A percentile compares a stretch with the other conserved stretches of the same genome.
phyloP scores from a whole-genome alignment of 768 basidiomycete genomes.

The Mycena filopes region DNA sequence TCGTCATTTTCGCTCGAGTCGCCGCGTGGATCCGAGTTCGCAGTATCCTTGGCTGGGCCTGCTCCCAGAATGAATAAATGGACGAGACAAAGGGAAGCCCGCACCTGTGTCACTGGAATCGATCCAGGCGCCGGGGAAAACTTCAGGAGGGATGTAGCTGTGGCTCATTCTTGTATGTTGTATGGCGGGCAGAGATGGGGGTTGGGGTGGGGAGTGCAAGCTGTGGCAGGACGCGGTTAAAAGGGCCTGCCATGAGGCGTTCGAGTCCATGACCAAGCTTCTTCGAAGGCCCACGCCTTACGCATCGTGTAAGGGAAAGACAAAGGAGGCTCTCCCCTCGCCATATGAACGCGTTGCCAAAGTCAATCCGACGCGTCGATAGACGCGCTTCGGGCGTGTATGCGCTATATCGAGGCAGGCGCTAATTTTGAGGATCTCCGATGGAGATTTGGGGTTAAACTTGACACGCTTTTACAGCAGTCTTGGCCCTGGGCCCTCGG shows the following conservation, averaged over 20 bases:
- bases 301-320: too few species aligned
- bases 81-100: constrained; percentile 12
- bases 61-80: too few species aligned
- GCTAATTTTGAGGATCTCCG: constrained; percentile 13
- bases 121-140: constrained; percentile 24
- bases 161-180: constrained; percentile 18
- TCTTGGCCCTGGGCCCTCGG: background rate
- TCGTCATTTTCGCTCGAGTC: too few species aligned
- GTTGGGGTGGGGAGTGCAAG: constrained; percentile 5
- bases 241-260: constrained; percentile 16
- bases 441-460: too few species aligned
- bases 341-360: constrained; percentile 5
- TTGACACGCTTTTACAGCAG: too few species aligned
- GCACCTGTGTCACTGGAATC: background rate
- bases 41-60: too few species aligned
- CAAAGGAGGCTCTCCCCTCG: background rate
- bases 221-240: background rate
- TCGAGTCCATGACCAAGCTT: too few species aligned
- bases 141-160: constrained; percentile 16
- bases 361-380: background rate
- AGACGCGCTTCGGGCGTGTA: constrained; percentile 8
- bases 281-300: background rate
- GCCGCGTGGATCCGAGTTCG: too few species aligned
- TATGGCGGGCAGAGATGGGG: background rate
- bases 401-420: constrained; percentile 6